A percentile compares a stretch with the other conserved stretches of the same genome.
Evolutionary conservation across 1,139 yeast genomes (phyloP).

Genomic region (Protomyces inouyei): DNA sequence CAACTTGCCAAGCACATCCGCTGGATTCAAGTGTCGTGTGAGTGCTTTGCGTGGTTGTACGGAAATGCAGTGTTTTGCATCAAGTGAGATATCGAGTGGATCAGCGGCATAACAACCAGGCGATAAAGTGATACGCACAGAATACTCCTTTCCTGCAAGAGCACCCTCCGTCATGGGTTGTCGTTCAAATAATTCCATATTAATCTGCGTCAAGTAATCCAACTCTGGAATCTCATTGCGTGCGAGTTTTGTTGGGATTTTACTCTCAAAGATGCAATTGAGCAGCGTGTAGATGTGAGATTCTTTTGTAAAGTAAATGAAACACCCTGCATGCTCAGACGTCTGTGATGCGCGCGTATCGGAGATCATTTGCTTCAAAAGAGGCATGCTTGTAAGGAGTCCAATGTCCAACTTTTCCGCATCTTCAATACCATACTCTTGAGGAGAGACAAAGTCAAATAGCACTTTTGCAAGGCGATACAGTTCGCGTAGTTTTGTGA

Average conservation of each 20-base stretch:
- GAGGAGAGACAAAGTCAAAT: constrained; percentile 96
- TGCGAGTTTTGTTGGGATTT: constrained; percentile 87
- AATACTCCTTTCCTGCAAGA: constrained; percentile 63
- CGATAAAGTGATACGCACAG: constrained; percentile 79
- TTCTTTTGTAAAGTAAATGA: constrained; percentile 91
- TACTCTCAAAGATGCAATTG: constrained; percentile 89
- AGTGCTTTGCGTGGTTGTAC: constrained; percentile 86
- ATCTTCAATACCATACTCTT: constrained; percentile 95
- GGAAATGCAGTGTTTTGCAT: constrained; percentile 92
- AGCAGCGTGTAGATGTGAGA: constrained; percentile 91
- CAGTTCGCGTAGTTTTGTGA: constrained; percentile 60
- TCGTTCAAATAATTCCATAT: constrained; percentile 79
- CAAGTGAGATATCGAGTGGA: constrained; percentile 92
- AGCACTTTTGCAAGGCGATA: constrained; percentile 85
- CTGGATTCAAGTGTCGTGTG: constrained; percentile 91
- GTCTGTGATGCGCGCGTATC: constrained; percentile 78
- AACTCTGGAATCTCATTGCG: constrained; percentile 93
- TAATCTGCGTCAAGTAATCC: constrained; percentile 91
- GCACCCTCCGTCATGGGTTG: constrained; percentile 10
- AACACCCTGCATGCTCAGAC: constrained; percentile 73
- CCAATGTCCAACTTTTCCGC: constrained; percentile 96
- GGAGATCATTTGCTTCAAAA: constrained; percentile 77
- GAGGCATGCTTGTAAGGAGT: constrained; percentile 83
- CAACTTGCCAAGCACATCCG: constrained; percentile 75
- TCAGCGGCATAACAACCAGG: constrained; percentile 99